phyloP scores from a whole-genome alignment of 345 rosid genomes.

The Noccaea bulbosa region DNA sequence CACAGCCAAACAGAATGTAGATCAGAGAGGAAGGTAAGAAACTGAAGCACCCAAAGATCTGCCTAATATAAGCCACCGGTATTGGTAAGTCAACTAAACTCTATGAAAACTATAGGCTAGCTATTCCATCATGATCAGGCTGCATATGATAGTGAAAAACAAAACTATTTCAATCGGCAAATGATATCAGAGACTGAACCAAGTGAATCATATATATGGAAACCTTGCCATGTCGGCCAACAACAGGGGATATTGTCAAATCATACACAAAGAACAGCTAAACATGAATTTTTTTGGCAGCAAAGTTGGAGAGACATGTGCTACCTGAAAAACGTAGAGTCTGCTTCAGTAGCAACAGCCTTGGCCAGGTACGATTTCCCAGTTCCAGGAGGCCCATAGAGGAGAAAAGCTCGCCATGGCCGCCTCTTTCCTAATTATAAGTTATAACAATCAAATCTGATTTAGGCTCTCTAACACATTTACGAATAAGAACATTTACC shows the following conservation, averaged over 20 bases:
- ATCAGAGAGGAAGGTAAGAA: neutral
- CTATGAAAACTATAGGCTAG: neutral
- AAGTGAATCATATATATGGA: slow-evolving; percentile 18
- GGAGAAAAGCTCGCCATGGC: slow-evolving; percentile 91
- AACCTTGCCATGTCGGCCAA: slow-evolving; percentile 14
- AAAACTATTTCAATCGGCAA: neutral
- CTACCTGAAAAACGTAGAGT: slow-evolving; percentile 92
- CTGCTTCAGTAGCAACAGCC: slow-evolving; percentile 99
- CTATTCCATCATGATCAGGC: neutral
- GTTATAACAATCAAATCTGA: neutral
- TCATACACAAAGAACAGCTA: neutral
- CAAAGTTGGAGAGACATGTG: neutral
- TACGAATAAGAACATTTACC: slow-evolving; percentile 44
- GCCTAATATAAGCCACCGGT: neutral
- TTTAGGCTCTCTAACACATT: neutral
- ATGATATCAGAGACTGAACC: neutral
- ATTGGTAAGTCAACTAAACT: neutral
- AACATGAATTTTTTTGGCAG: neutral
- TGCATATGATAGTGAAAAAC: neutral
- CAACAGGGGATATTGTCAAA: neutral
- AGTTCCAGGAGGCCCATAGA: slow-evolving; percentile 96
- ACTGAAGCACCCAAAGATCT: neutral
- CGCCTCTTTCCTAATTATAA: slow-evolving; percentile 69
- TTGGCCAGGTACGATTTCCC: slow-evolving; percentile 95
- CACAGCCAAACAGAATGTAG: neutral